These are phyloP conservation scores for Sclerotinia minor DNA, from an alignment of 2,329 filamentous ascomycete genomes.

Conservation along the genomic window DNA sequence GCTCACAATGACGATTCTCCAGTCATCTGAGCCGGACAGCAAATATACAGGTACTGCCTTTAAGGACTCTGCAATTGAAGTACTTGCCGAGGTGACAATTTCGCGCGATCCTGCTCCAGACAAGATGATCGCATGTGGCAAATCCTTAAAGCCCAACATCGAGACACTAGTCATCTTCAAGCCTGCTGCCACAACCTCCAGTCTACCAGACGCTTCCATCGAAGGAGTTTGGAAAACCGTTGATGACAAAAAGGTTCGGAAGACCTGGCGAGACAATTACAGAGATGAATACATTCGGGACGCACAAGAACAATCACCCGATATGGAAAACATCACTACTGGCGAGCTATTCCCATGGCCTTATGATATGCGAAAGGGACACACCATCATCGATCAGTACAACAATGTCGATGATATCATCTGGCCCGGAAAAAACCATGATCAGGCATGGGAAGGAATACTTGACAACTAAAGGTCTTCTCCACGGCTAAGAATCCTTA, in stretches of 20 bases:
- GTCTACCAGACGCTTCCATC: not conserved
- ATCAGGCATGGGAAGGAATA: not conserved
- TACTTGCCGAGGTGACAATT: not conserved
- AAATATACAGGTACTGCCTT: not conserved
- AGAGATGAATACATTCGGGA: not conserved
- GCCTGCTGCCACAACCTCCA: not conserved
- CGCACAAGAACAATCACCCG: too few relatives aligned
- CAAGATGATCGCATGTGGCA: not conserved
- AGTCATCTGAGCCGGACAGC: not conserved
- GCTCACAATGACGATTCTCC: not conserved
- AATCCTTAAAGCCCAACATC: not conserved
- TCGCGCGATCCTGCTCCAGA: not conserved
- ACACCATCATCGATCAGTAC: not conserved
- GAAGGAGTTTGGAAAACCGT: not conserved
- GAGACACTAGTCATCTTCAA: slow-evolving; percentile 10
- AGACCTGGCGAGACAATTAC: not conserved
- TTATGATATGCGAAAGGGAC: not conserved
- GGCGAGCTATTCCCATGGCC: slow-evolving; percentile 1
- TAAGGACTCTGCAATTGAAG: not conserved
- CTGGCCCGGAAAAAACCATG: not conserved
- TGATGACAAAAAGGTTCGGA: not conserved
- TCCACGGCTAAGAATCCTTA: not conserved
- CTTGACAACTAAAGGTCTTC: not conserved
- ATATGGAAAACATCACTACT: not conserved
- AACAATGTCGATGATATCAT: not conserved